Evolutionary conservation across 768 basidiomycete species (phyloP).

Genomic region (Trametes coccinea): DNA sequence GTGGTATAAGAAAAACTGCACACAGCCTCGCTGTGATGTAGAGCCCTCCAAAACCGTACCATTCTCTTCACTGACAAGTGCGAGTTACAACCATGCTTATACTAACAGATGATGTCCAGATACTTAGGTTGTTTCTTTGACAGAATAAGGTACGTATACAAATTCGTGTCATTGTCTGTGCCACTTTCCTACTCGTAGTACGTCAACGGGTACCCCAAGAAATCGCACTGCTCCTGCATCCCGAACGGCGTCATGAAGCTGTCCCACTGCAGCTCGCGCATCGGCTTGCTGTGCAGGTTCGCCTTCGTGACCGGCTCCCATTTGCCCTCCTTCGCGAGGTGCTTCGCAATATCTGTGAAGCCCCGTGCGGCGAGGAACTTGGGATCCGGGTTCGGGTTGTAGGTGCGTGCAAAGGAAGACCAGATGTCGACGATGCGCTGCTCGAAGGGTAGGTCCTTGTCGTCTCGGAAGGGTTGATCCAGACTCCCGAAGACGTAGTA

Average conservation of each 20-base stretch:
- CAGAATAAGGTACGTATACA: too few species aligned
- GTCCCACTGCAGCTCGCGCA: constrained; percentile 39
- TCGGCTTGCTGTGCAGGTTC: constrained; percentile 28
- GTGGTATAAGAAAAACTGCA: too few species aligned
- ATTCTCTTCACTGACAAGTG: too few species aligned
- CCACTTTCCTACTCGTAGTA: constrained; percentile 1
- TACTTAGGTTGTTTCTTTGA: too few species aligned
- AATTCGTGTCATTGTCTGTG: too few species aligned
- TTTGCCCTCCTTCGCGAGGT: constrained; percentile 30
- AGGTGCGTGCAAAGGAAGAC: constrained; percentile 48
- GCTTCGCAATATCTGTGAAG: constrained; percentile 37
- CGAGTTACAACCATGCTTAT: too few species aligned
- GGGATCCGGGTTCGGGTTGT: constrained; percentile 46
- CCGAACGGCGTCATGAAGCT: constrained; percentile 35
- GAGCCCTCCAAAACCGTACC: too few species aligned
- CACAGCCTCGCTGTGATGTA: too few species aligned
- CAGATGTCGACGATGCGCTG: constrained; percentile 47
- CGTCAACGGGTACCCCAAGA: constrained; percentile 29
- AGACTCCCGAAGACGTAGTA: constrained; percentile 38
- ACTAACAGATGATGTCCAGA: too few species aligned
- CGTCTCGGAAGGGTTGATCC: constrained; percentile 46
- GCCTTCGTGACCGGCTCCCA: constrained; percentile 39
- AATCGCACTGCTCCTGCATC: constrained; percentile 41
- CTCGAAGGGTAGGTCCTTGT: constrained; percentile 44
- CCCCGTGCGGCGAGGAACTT: constrained; percentile 46